Evolutionary conservation across 371 early-diverging fungal species (phyloP).

Genomic region (Syncephalis fuscata): DNA sequence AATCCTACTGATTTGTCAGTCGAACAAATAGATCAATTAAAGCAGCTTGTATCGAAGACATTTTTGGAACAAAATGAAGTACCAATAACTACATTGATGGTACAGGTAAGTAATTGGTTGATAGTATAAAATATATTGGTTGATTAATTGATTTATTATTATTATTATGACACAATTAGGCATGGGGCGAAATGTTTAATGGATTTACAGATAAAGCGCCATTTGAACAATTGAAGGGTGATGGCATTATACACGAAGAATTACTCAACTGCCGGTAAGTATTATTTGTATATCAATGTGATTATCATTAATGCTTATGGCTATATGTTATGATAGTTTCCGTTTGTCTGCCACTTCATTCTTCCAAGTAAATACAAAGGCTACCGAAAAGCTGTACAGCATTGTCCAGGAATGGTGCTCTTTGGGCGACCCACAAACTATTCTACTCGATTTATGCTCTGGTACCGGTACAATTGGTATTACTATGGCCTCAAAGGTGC

Average conservation of each 20-base stretch:
- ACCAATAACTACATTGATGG: neutral
- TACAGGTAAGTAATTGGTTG: slow-evolving; percentile 5
- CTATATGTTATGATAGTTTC: slow-evolving; percentile 21
- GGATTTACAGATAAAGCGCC: slow-evolving; percentile 32
- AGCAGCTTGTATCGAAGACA: slow-evolving; percentile 12
- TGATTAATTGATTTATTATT: slow-evolving; percentile 9
- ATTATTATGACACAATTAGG: slow-evolving; percentile 40
- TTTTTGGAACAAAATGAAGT: slow-evolving; percentile 11
- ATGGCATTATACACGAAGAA: slow-evolving; percentile 41
- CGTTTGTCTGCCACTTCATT: slow-evolving; percentile 58
- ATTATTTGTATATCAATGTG: neutral
- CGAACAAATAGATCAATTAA: slow-evolving; percentile 20
- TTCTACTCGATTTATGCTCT: slow-evolving; percentile 66
- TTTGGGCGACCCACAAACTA: slow-evolving; percentile 15
- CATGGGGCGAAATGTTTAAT: slow-evolving; percentile 30
- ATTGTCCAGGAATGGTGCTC: slow-evolving; percentile 24
- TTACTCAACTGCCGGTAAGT: slow-evolving; percentile 29
- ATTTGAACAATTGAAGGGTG: slow-evolving; percentile 29
- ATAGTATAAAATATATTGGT: too few relatives aligned
- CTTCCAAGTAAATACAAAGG: slow-evolving; percentile 67
- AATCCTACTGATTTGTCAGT: slow-evolving; percentile 21
- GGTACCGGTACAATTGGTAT: slow-evolving; percentile 84
- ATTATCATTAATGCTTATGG: neutral
- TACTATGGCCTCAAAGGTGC: slow-evolving; percentile 45
- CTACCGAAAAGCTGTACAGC: slow-evolving; percentile 46